Evolutionary conservation across 306 rosid genomes (phyloP), one percentile per base, ranked within the genome.

Genomic region (Dalbergia cochinchinensis): DNA sequence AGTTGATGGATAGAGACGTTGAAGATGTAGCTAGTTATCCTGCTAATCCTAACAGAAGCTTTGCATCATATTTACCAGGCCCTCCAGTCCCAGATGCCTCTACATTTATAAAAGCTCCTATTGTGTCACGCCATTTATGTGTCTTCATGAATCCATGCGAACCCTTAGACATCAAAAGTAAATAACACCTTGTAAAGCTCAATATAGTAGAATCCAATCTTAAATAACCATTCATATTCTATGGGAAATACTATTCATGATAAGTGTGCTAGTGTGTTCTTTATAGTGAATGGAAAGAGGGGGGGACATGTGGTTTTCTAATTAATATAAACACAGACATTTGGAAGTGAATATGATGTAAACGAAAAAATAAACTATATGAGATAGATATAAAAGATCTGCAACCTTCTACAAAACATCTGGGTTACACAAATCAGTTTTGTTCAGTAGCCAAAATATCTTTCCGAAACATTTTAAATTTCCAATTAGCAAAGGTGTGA

Each of bases 111-210:
- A 84, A 84, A 83, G 98, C 99, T 85, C 99, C 99, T 78, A 96
- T 87, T 10, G 94, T 89, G 61, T 93, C 86, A 68, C 70, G 93
- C 99, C 99, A 96, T 78, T 87, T 86, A 88, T 96, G 87, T 44
- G 91, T 89, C 91, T 84, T 92, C 97, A 96, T 96, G 88, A 96
- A 96, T 35, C 99, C 99, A 83, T 96, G 99, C 31, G 99, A 55
- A 74, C 94, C 99, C 99, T 95, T 82, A 73, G 73, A 81, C 66
- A 88, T 78, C 57, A 82, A 42, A 69, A 67, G 71, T 60, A 78
- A 85, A 85, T 16, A 68, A 68, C 59, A 68, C n/a, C 18, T 31
- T 31, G 71, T 83, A 73, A 90, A 81, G 76, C 74, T 81, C 79
- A 50, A 53, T 47, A 74, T 41, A 14, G 58, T 68, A 80, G 31